Conservation (phyloP, 208 protist species). For the Crithidia mellificae region DNA sequence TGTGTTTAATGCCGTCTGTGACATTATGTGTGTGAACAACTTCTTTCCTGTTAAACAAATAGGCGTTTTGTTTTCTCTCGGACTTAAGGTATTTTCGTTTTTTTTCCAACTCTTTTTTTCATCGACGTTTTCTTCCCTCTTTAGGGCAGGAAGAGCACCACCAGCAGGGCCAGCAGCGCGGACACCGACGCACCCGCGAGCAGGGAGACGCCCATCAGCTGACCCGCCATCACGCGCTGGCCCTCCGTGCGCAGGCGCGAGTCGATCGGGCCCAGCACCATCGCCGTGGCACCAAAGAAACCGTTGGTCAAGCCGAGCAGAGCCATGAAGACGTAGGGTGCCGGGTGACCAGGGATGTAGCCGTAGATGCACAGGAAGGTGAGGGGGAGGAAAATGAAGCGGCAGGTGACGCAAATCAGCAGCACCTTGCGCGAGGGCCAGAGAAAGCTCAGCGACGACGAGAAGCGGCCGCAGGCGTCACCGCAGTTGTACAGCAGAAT, state of each 20-base stretch:
- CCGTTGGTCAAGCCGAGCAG: constrained; percentile 76
- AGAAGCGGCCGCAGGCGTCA: constrained; percentile 69
- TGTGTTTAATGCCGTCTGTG: no score
- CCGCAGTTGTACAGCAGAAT: constrained; percentile 85
- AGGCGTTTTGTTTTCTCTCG: background rate
- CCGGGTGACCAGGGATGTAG: constrained; percentile 69
- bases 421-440: constrained; percentile 56
- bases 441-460: constrained; percentile 48
- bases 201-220: constrained; percentile 79
- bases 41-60: no score
- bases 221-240: constrained; percentile 78
- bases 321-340: constrained; percentile 62
- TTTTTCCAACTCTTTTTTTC: background rate
- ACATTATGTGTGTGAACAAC: no score
- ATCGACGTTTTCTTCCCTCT: background rate
- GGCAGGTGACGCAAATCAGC: constrained; percentile 39
- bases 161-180: constrained; percentile 61
- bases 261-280: constrained; percentile 80
- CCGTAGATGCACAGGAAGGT: constrained; percentile 82
- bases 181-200: constrained; percentile 61
- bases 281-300: constrained; percentile 67
- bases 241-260: constrained; percentile 54
- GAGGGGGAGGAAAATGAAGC: constrained; percentile 67
- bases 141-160: constrained; percentile 66
- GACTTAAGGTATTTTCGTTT: background rate